Conservation (phyloP, 495 filamentous ascomycete genomes). For the Copromyces sp. region DNA sequence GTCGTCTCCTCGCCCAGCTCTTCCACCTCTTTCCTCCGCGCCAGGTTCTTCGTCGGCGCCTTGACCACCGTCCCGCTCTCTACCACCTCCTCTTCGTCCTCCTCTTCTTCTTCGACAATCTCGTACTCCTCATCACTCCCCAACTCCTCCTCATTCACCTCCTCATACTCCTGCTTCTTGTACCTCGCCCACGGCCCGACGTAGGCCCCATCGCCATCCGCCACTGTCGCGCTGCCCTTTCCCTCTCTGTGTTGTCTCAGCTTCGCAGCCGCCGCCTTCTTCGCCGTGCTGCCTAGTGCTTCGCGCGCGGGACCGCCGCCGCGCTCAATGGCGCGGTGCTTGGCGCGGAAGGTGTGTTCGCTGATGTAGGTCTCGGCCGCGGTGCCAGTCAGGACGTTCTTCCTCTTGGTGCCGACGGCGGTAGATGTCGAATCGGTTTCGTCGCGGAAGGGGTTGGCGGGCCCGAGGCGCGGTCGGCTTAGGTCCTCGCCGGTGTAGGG, state of each 20-base stretch:
- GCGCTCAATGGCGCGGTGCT: slow-evolving; percentile 65
- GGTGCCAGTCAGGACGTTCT: slow-evolving; percentile 82
- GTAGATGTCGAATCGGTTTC: slow-evolving; percentile 25
- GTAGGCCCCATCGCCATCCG: slow-evolving; percentile 79
- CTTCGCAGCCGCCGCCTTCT: slow-evolving; percentile 57
- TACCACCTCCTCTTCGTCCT: slow-evolving; percentile 46
- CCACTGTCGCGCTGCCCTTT: slow-evolving; percentile 72
- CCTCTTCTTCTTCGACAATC: slow-evolving; percentile 49
- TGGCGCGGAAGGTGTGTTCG: slow-evolving; percentile 75
- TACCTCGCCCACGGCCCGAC: slow-evolving; percentile 92
- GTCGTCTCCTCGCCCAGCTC: slow-evolving; percentile 61
- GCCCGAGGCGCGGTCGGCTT: slow-evolving; percentile 56
- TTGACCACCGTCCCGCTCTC: slow-evolving; percentile 41
- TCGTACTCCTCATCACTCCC: slow-evolving; percentile 77
- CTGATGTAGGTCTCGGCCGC: slow-evolving; percentile 83
- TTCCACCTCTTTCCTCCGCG: slow-evolving; percentile 47
- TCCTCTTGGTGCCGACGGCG: slow-evolving; percentile 51
- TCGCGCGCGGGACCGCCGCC: slow-evolving; percentile 34
- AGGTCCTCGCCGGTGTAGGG: slow-evolving; percentile 61
- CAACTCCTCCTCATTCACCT: slow-evolving; percentile 47
- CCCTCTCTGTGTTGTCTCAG: slow-evolving; percentile 62
- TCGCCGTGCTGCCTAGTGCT: slow-evolving; percentile 27
- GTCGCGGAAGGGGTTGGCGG: slow-evolving; percentile 70
- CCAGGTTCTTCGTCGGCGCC: slow-evolving; percentile 45
- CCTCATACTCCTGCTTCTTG: slow-evolving; percentile 52